Percentiles rank a stretch among this genome's conserved stretches.
phyloP scores from a whole-genome alignment of 495 filamentous ascomycete species.

The Jackrogersella multiformis region DNA sequence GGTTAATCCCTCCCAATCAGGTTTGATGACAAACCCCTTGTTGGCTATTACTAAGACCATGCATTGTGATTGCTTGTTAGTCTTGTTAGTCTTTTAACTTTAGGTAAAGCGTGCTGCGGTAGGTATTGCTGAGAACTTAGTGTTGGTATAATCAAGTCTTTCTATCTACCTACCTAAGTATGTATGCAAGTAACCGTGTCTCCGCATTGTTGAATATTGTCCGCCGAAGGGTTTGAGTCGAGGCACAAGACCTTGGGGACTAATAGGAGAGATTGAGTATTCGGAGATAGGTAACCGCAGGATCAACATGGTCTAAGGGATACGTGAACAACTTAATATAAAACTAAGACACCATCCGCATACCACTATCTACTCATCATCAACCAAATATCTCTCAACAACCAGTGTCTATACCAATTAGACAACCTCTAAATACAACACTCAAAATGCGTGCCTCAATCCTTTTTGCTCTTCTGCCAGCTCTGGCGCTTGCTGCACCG shows the following conservation, averaged over 20 bases:
- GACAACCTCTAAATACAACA: background rate
- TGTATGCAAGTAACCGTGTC: no score
- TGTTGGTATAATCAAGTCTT: no score
- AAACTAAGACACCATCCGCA: background rate
- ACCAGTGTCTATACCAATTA: background rate
- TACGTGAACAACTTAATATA: no score
- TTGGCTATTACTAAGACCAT: background rate
- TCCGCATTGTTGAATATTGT: no score
- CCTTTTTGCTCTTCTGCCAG: background rate
- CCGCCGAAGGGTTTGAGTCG: no score
- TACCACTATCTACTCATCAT: background rate
- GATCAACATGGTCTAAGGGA: no score
- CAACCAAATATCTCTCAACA: background rate
- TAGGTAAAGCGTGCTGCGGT: background rate
- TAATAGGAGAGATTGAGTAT: background rate
- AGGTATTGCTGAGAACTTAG: background rate
- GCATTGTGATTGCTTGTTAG: background rate
- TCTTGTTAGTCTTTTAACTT: background rate
- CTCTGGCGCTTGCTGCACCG: background rate
- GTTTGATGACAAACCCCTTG: background rate
- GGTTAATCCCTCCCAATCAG: background rate
- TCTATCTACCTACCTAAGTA: no score
- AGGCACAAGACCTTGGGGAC: no score
- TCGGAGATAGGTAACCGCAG: background rate
- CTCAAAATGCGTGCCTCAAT: background rate